Base-by-base conservation (phyloP, 495 filamentous ascomycete species). In the Paragyromitra xinjiangensis region DNA sequence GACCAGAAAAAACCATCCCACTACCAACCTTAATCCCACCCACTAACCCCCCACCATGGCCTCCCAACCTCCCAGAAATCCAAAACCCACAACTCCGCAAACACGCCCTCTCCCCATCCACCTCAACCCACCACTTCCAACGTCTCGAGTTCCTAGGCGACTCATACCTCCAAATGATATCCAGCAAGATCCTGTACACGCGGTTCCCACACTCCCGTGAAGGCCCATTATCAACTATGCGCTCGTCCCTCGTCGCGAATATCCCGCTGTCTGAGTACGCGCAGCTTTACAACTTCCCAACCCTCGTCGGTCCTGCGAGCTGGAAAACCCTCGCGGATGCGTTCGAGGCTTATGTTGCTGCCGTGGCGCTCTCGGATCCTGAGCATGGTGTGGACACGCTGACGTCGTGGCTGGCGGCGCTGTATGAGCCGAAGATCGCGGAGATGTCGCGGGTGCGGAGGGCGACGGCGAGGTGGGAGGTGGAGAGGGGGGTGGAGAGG, bases 141-240 rank as follows among this genome's bases (percentile, higher is more conserved):
- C 85, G 88, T 9, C 85, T 90, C 50, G 88, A 90, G 77, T 85
- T 90, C 24, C 84, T 90, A 12, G 88, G 88, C 6, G 88, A 90
- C 80, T 87, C 88, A 7, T 89, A 88, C 51, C 85, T 90, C 63
- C 87, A 90, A 65, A 82, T 88, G 29, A 86, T 90, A 55, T 85
- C 87, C 53, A 87, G 86, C 2, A 84, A 83, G 19, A 70, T 88
- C 34, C 82, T 89, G 19, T 88, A 85, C 84, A 53, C 82, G 5
- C 83, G 67, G 39, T 80, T 80, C 37, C 78, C 65, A 4, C 3
- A 6, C 24, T 39, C 40, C 8, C 78, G 79, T 0, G 79, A 81
- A 73, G 71, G 71, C 1, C 37, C 58, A 0, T 48, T 81, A 6
- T 66, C 50, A 1, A 45, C 50, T 7, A 68, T 81, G 64, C 67